Conservation (phyloP, 768 basidiomycete genomes). For the Phallus indusiatus region DNA sequence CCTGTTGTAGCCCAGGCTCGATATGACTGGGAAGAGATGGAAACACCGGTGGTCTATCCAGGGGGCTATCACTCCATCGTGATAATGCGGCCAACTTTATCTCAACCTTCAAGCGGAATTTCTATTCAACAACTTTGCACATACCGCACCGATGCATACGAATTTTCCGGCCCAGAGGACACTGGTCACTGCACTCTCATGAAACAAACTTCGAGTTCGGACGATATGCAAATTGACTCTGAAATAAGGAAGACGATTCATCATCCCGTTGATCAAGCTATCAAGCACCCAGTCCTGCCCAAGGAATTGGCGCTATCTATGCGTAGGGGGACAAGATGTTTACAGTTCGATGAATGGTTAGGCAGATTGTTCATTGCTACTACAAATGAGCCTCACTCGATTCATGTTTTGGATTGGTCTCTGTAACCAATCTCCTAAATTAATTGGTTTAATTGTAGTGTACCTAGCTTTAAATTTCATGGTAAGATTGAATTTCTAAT, state of each 20-base stretch:
- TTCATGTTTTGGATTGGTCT: slow-evolving; percentile 9
- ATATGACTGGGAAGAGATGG: slow-evolving; percentile 4
- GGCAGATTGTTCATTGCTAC: slow-evolving; percentile 4
- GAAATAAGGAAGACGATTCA: background rate
- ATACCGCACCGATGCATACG: slow-evolving; percentile 1
- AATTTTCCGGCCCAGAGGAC: slow-evolving; percentile 1
- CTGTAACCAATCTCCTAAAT: background rate
- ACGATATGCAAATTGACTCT: background rate
- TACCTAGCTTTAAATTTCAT: no score
- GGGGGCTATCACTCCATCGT: slow-evolving; percentile 7
- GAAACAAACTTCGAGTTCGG: background rate
- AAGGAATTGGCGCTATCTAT: background rate
- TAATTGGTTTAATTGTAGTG: no score
- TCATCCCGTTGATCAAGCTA: background rate
- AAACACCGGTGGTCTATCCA: background rate
- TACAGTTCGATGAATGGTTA: slow-evolving; percentile 10
- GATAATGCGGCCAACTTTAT: slow-evolving; percentile 1
- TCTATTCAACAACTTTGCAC: background rate
- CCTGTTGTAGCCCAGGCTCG: background rate
- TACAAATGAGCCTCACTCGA: background rate
- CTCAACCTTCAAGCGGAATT: slow-evolving; percentile 3
- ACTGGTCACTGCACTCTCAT: background rate
- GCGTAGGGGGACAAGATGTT: background rate
- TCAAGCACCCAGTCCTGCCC: slow-evolving; percentile 6
- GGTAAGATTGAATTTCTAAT: no score